Base-by-base conservation (phyloP, 805 yeast species). In the Wickerhamiella sergipiensis region DNA sequence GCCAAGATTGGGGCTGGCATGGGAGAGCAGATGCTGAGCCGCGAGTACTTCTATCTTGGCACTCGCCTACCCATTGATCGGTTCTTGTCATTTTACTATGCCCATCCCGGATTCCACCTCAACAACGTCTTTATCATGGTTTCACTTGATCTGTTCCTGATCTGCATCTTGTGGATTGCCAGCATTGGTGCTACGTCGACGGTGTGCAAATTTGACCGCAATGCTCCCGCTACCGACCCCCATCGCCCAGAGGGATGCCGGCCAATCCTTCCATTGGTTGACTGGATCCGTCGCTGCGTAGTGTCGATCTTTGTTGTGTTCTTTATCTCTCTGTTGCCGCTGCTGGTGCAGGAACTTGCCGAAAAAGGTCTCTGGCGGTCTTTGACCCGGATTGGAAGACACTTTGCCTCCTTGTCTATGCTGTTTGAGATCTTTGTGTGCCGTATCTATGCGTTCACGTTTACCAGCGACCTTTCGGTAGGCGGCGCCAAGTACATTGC, bases 1-100 rank as follows among this genome's bases (percentile, higher is more conserved):
- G 81, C 90, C 21, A 85, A 85, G 61, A 84, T 85, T 65, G 94
- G 94, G 46, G 86, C 92, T 50, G 94, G 92, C 53, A 85, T 85
- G 94, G 90, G 92, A 46, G 94, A 85, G 61, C 94, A 85, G 62
- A 79, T 83, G 78, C 71, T 85, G 51, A 83, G 90, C 3, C 73
- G 94, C 59, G 94, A 85, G 63, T 84, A 84, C 65, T 85, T 78
- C 64, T 83, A 84, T 61, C 71, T 85, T 55, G 84, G 89, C 1
- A 80, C 88, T 2, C 86, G 82, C 55, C 68, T 85, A 38, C 87
- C 90, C 1, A 67, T 84, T 54, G 92, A 85, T 61, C 71, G 92
- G 59, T 84, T 85, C 68, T 67, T 84, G 52, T 80, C 90, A 0
- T 84, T 85, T 64, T 85, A 80, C 65, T 85, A 82, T 63, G 94